These are phyloP conservation scores for Nidularia pulvinata DNA, from an alignment of 768 basidiomycete species.

Conservation along the genomic window DNA sequence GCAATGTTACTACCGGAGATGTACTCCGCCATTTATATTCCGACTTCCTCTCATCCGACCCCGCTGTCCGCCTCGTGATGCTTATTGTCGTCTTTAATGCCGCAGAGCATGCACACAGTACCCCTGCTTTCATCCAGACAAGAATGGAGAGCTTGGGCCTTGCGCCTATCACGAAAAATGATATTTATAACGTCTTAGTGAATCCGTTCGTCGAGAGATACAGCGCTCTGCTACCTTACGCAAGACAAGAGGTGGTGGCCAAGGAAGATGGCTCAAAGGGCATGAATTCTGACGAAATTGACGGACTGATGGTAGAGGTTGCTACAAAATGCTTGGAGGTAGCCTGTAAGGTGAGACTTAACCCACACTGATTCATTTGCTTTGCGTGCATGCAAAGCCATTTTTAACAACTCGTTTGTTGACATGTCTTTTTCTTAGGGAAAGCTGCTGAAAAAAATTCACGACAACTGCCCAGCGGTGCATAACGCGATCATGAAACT, in stretches of 20 bases:
- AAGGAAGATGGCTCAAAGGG: slow-evolving; percentile 34
- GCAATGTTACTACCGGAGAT: slow-evolving; percentile 41
- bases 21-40: slow-evolving; percentile 60
- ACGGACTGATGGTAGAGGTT: slow-evolving; percentile 56
- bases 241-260: slow-evolving; percentile 27
- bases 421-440: slow-evolving; percentile 37
- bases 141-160: slow-evolving; percentile 59
- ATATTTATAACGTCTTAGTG: slow-evolving; percentile 60
- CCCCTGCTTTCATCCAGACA: slow-evolving; percentile 30
- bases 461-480: slow-evolving; percentile 43
- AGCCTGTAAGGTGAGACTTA: slow-evolving; percentile 47
- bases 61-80: slow-evolving; percentile 67
- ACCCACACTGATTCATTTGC: no score
- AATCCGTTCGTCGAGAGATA: slow-evolving; percentile 73
- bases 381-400: no score
- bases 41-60: slow-evolving; percentile 67
- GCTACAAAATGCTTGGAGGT: slow-evolving; percentile 58
- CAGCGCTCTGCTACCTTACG: slow-evolving; percentile 48
- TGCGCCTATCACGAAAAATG: slow-evolving; percentile 52
- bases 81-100: slow-evolving; percentile 65
- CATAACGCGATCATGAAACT: slow-evolving; percentile 37
- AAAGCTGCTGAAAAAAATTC: slow-evolving; percentile 61
- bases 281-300: slow-evolving; percentile 38
- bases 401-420: no score
- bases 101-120: slow-evolving; percentile 28